Conservation (phyloP, 805 yeast species). For the Ogataea allantospora region DNA sequence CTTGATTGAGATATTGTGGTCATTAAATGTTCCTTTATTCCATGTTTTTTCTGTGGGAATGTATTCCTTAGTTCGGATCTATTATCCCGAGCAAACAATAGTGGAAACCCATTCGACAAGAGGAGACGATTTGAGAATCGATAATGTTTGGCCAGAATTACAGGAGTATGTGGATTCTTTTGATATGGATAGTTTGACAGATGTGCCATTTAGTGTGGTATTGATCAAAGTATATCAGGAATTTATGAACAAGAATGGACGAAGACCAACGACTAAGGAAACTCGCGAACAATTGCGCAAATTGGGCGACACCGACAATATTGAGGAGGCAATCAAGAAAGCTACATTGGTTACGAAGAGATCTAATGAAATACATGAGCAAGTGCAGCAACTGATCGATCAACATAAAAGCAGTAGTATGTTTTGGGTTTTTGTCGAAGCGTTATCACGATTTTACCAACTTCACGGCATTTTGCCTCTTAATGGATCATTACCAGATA, state of each 20-base stretch:
- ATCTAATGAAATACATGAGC: slow-evolving; percentile 34
- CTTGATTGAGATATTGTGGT: slow-evolving; percentile 41
- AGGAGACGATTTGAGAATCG: slow-evolving; percentile 64
- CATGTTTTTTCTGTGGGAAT: slow-evolving; percentile 56
- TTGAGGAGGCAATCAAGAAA: slow-evolving; percentile 35
- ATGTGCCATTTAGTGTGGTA: slow-evolving; percentile 68
- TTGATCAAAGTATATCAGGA: slow-evolving; percentile 51
- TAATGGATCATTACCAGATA: slow-evolving; percentile 78
- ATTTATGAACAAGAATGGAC: slow-evolving; percentile 34
- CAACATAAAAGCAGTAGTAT: slow-evolving; percentile 27
- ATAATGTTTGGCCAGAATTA: slow-evolving; percentile 71
- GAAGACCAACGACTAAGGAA: slow-evolving; percentile 24
- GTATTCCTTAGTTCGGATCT: slow-evolving; percentile 57
- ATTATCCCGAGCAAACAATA: slow-evolving; percentile 58
- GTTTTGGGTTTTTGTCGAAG: slow-evolving; percentile 64
- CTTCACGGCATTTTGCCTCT: slow-evolving; percentile 53
- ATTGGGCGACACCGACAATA: slow-evolving; percentile 35
- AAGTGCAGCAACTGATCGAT: slow-evolving; percentile 27
- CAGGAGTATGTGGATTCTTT: slow-evolving; percentile 47
- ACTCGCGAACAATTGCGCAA: slow-evolving; percentile 19
- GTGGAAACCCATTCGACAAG: slow-evolving; percentile 69
- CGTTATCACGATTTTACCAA: slow-evolving; percentile 52
- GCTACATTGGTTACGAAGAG: slow-evolving; percentile 44
- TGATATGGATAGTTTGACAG: slow-evolving; percentile 50
- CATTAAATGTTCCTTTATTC: slow-evolving; percentile 51